Evolutionary conservation across 495 filamentous ascomycete species (phyloP), one percentile per base, ranked within the genome.

Genomic region (Podospora anserina): DNA sequence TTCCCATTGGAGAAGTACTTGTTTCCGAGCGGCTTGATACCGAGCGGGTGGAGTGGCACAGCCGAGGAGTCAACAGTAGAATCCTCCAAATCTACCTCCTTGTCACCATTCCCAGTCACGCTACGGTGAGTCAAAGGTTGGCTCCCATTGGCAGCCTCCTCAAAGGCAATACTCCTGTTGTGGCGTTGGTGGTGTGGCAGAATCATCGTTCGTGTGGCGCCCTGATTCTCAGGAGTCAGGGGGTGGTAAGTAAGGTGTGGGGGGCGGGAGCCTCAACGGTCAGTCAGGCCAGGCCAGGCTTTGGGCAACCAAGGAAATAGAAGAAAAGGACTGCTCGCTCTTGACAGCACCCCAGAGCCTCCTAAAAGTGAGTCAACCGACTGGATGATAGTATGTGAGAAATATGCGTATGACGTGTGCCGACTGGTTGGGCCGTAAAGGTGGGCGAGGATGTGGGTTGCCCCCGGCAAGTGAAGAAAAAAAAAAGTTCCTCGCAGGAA

Each of bases 21-120:
- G 84, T 99, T 99, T 63, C 95, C 95, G 73, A 88, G 85, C 0
- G 95, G 95, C 73, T 92, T 96, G 71, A 98, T 85, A 56, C 90
- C 89, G 34, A 97, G 81, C 23, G 94, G 94, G 82, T 99, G 95
- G 56, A 83, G 82, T 18, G 91, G 90, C 63, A 97, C 89, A 68
- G 74, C 80, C 60, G 77, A 71, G 56, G 65, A 73, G 61, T 65
- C 18, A 53, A 23, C 62, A 19, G 53, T 11, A 15, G 58, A 54
- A 53, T 74, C 68, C 13, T 67, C 56, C 55, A n/a, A 57, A 58
- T 69, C 39, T 13, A 49, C 0, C 23, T 58, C 55, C 11, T 58
- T n/a, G n/a, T 58, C n/a, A 58, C 55, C 68, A 49, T 44, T 56
- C 2, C 23, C n/a, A 61, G 64, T 66, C 60, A 62, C 55, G 64